Evolutionary conservation across 2,329 filamentous ascomycete species (phyloP), one percentile per base, ranked within the genome.

Genomic region (Diaporthe aspalathi): DNA sequence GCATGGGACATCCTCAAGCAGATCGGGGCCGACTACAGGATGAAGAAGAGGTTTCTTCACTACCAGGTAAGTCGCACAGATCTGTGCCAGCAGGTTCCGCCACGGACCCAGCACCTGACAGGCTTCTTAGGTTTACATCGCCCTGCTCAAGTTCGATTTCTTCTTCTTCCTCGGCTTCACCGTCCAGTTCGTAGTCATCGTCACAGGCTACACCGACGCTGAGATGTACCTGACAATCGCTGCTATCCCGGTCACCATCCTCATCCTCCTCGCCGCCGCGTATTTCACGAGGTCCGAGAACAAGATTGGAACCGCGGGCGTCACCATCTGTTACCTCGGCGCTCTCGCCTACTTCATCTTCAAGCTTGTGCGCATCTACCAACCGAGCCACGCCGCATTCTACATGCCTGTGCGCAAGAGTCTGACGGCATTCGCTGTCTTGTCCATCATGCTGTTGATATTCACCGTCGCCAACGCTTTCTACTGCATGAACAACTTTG

Each of bases 121-220:
- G 35, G 0, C 12, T 35, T n/a, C 6, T 74, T 74, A 97, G 95
- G 95, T 99, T 81, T 99, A 98, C 83, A 98, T 99, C 78, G 94
- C 96, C 47, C 89, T 99, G 14, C 88, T 99, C 75, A 99, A 99
- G 83, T 99, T 99, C 81, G 96, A 99, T 84, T 98, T 99, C 83
- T 99, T 99, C 90, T 98, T 99, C 87, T 99, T 99, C 87, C 90
- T 99, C 65, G 96, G 95, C 68, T 99, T 99, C 82, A 98, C 96
- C 8, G 94, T 99, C 57, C 96, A 99, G 80, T 99, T 99, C 82
- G 89, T 98, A 68, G 95, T 99, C 76, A 93, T 98, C 72, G 94
- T 99, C 72, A 91, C 89, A 54, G 88, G 85, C 72, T 85, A 88
- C 74, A 87, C 88, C 60, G 88, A 92, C 73, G 85, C 90, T 77